Percentiles rank a stretch among this genome's conserved stretches.
Conservation (phyloP, 2,329 filamentous ascomycete genomes). For the Claviceps digitariae region DNA sequence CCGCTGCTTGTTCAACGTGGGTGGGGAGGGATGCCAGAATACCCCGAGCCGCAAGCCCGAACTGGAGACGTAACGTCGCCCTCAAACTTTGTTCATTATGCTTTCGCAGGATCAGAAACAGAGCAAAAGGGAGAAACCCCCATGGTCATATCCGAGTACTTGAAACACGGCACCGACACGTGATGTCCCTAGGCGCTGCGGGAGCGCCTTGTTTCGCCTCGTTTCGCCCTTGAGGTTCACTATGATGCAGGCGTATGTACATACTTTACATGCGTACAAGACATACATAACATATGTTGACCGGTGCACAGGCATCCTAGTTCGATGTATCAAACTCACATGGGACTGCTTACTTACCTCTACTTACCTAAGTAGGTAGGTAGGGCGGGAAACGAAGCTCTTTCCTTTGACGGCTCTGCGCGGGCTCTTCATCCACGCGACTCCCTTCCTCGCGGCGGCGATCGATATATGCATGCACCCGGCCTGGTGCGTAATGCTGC, state of each 20-base stretch:
- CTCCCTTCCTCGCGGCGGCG: not conserved
- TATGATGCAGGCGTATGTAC: not conserved
- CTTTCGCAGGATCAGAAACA: not conserved
- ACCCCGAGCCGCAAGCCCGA: no score
- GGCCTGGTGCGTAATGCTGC: not conserved
- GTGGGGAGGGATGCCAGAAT: not conserved
- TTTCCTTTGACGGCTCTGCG: not conserved
- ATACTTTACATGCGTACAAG: no score
- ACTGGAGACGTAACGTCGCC: no score
- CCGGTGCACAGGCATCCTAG: no score
- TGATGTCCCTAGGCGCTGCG: not conserved
- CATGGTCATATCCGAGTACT: not conserved
- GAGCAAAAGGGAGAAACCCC: not conserved
- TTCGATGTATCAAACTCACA: no score
- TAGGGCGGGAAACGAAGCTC: no score
- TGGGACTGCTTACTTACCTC: no score
- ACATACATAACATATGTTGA: no score
- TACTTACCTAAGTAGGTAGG: no score
- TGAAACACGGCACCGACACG: not conserved
- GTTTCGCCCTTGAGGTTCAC: not conserved
- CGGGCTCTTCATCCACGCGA: not conserved
- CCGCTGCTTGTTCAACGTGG: not conserved
- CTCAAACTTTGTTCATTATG: not conserved
- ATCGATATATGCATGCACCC: not conserved
- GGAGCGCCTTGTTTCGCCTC: not conserved